phyloP scores from a whole-genome alignment of 2,329 filamentous ascomycete species.

The Hymenoscyphus linearis region DNA sequence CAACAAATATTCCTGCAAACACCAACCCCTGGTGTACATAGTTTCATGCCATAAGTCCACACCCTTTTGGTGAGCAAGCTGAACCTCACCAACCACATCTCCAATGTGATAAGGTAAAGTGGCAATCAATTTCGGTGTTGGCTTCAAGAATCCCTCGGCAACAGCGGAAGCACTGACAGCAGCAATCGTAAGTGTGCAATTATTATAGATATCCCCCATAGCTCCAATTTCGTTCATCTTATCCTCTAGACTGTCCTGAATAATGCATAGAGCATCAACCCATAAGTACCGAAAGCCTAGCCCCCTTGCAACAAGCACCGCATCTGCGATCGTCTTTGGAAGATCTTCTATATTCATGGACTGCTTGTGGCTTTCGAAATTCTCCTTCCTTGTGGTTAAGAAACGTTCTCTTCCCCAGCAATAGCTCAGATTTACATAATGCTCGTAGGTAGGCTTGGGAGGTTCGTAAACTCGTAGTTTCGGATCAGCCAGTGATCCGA shows the following conservation, averaged over 20 bases:
- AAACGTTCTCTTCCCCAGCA: slow-evolving; percentile 5
- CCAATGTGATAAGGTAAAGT: slow-evolving; percentile 11
- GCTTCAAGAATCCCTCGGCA: slow-evolving; percentile 12
- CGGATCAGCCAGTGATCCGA: not conserved
- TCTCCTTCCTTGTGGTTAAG: slow-evolving; percentile 1
- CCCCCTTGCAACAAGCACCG: slow-evolving; percentile 8
- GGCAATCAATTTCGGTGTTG: slow-evolving; percentile 7
- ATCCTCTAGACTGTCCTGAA: slow-evolving; percentile 14
- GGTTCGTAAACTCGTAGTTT: slow-evolving; percentile 6
- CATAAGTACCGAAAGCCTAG: slow-evolving; percentile 7
- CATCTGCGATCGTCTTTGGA: slow-evolving; percentile 14
- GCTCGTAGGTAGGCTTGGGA: not conserved
- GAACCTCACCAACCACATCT: slow-evolving; percentile 8
- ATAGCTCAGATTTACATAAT: slow-evolving; percentile 7
- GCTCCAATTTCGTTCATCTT: slow-evolving; percentile 11
- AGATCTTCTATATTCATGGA: slow-evolving; percentile 5
- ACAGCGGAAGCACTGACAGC: slow-evolving; percentile 11
- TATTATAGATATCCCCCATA: slow-evolving; percentile 31
- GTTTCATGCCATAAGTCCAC: slow-evolving; percentile 14
- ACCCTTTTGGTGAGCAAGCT: slow-evolving; percentile 6
- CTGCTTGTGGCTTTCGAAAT: slow-evolving; percentile 7
- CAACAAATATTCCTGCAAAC: slow-evolving; percentile 17
- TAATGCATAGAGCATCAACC: slow-evolving; percentile 9
- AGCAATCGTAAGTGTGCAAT: slow-evolving; percentile 13
- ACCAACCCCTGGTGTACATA: slow-evolving; percentile 19